Base-by-base conservation (phyloP, 768 basidiomycete species). In the Guyanaporus albipodus region DNA sequence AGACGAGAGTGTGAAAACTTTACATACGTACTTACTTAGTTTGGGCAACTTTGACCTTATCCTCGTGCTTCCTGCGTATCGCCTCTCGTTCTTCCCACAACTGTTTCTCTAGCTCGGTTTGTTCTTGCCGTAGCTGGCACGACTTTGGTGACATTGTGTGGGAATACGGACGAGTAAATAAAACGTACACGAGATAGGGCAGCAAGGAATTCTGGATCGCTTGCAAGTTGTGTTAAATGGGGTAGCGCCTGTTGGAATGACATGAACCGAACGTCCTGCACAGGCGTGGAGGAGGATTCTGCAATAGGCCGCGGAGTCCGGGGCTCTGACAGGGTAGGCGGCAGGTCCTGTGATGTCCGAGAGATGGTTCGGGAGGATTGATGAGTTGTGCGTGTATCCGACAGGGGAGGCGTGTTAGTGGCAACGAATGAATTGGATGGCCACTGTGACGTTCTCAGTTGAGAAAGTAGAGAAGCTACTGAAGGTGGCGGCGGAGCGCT, bases 191-290 rank as follows among this genome's bases (percentile, higher is more conserved):
- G 73, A 34, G 66, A 66, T 31, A 90, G 56, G 15, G 72, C 60
- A 21, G 70, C 59, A 29, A 82, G 64, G 47, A 88, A 78, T 8
- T 49, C 54, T 15, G 75, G 69, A 57, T 83, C 74, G 39, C 76
- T 73, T 31, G 78, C 73, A 5, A 91, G 73, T 44, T 70, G 70
- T 8, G 80, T 80, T n/a, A 91, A 59, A 45, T 74, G 67, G 4
- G 85, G 80, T 22, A 91, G 70, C 0, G 87, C 76, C 54, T 90
- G 82, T 53, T 82, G 83, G 61, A 87, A 90, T 23, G 81, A 75
- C 48, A 76, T 67, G 19, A 64, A 64, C 44, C 72, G 76, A 40
- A 75, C 50, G 53, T 82, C 75, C 34, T 72, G 44, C 29, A 36
- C 55, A 23, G 11, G 43, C 29, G 50, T 33, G 31, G 48, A 40